Conservation (phyloP, 2,329 filamentous ascomycete species). For the Penicillium aurantiogriseum region DNA sequence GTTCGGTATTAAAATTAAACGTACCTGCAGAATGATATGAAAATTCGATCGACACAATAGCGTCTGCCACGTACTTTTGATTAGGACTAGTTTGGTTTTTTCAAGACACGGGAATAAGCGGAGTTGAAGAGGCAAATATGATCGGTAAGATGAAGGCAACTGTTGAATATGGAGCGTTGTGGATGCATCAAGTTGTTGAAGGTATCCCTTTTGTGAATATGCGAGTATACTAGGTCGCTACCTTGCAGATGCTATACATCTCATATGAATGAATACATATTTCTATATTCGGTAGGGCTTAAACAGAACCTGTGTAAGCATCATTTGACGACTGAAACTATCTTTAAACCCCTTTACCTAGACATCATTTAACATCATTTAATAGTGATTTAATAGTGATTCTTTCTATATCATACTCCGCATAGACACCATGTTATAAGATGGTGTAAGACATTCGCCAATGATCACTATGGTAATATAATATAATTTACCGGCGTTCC, state of each 20-base stretch:
- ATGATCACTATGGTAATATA: not conserved
- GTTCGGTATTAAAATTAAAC: constrained; percentile 2
- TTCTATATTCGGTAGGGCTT: not conserved
- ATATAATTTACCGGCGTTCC: not conserved
- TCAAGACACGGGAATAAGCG: not conserved
- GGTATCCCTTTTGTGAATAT: not conserved
- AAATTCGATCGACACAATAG: constrained; percentile 12
- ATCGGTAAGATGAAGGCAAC: not conserved
- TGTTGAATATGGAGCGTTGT: not conserved
- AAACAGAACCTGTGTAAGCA: not conserved
- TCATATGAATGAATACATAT: not conserved
- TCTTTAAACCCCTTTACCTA: not conserved
- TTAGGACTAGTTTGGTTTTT: constrained; percentile 10
- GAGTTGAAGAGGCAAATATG: not conserved
- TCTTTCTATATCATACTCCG: not conserved
- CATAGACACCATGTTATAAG: not conserved
- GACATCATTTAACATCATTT: not conserved
- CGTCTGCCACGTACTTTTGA: constrained; percentile 15
- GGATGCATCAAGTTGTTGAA: not conserved
- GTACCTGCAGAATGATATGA: constrained; percentile 15
- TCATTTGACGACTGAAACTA: not conserved
- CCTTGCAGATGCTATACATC: not conserved
- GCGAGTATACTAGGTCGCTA: not conserved
- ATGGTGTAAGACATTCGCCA: too few species aligned
- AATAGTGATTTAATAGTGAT: not conserved